Evolutionary conservation across 164 flowering plant genomes (phyloP).

Genomic region (Magnolia sinica): DNA sequence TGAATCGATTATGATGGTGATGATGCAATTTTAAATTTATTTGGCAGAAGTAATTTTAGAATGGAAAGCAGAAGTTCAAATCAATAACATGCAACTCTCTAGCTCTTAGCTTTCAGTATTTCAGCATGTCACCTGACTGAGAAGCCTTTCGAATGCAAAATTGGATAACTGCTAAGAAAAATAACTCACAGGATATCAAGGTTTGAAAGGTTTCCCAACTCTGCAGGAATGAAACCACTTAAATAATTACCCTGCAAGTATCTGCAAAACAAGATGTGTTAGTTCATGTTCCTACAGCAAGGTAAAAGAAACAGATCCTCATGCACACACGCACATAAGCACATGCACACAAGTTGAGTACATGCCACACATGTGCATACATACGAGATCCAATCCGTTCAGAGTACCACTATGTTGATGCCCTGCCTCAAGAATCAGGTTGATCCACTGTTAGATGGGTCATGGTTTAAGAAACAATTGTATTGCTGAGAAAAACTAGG

Average conservation of each 20-base stretch:
- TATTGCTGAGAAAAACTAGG: too few relatives aligned
- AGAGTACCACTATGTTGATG: too few relatives aligned
- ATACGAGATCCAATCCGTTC: neutral
- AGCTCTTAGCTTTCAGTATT: neutral
- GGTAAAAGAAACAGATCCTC: neutral
- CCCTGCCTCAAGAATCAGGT: too few relatives aligned
- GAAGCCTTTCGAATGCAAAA: neutral
- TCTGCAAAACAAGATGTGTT: constrained; percentile 36
- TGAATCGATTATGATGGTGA: too few relatives aligned
- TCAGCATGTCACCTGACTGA: neutral
- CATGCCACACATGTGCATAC: neutral
- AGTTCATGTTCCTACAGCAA: neutral
- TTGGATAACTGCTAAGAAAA: neutral
- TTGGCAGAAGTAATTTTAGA: neutral
- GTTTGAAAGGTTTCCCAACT: constrained; percentile 58
- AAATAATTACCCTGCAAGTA: constrained; percentile 89
- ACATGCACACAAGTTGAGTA: too few relatives aligned
- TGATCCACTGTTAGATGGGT: too few relatives aligned
- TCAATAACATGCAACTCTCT: neutral
- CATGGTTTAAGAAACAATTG: too few relatives aligned
- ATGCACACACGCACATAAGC: neutral
- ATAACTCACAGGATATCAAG: constrained; percentile 68
- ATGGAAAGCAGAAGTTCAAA: neutral
- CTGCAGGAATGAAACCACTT: constrained; percentile 73
- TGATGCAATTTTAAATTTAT: too few relatives aligned